phyloP scores from a whole-genome alignment of 1,284 basidiomycete genomes.

The Xanthoconium separans region DNA sequence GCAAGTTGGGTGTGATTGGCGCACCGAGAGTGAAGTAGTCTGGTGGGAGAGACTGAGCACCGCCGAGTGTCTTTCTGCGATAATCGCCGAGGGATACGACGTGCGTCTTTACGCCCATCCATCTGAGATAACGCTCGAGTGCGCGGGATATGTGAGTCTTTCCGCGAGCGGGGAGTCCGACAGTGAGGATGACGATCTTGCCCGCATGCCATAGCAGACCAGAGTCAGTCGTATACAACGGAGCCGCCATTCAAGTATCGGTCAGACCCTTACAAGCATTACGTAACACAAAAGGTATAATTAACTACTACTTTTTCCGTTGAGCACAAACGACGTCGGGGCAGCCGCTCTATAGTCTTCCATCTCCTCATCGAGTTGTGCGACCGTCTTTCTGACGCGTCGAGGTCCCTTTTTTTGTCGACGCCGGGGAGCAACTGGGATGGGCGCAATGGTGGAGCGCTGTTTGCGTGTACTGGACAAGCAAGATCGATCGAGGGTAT shows the following conservation, averaged over 20 bases:
- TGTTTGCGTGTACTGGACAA: conserved; percentile 21
- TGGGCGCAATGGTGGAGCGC: conserved; percentile 18
- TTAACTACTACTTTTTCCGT: conserved; percentile 15
- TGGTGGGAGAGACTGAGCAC: conserved; percentile 81
- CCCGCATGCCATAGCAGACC: conserved; percentile 92
- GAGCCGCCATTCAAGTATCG: conserved; percentile 68
- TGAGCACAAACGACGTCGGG: conserved; percentile 4
- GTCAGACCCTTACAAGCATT: conserved; percentile 13
- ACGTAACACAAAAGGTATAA: conserved; percentile 20
- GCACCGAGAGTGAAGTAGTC: conserved; percentile 90
- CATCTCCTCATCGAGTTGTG: conserved; percentile 68
- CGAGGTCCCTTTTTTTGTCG: conserved; percentile 63
- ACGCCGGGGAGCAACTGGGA: conserved; percentile 19
- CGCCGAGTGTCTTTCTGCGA: conserved; percentile 85
- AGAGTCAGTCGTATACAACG: conserved; percentile 81
- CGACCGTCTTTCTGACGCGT: conserved; percentile 54
- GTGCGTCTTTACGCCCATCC: conserved; percentile 96
- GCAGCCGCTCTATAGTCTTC: conserved; percentile 71
- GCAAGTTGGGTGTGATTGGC: conserved; percentile 15
- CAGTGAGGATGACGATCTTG: conserved; percentile 89
- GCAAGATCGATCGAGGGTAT: not conserved
- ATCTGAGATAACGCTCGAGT: conserved; percentile 93
- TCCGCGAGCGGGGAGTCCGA: conserved; percentile 90
- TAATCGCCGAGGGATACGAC: conserved; percentile 96
- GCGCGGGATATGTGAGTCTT: conserved; percentile 97